phyloP scores from a whole-genome alignment of 1,139 yeast genomes.

The Saccharomyces hybrid region DNA sequence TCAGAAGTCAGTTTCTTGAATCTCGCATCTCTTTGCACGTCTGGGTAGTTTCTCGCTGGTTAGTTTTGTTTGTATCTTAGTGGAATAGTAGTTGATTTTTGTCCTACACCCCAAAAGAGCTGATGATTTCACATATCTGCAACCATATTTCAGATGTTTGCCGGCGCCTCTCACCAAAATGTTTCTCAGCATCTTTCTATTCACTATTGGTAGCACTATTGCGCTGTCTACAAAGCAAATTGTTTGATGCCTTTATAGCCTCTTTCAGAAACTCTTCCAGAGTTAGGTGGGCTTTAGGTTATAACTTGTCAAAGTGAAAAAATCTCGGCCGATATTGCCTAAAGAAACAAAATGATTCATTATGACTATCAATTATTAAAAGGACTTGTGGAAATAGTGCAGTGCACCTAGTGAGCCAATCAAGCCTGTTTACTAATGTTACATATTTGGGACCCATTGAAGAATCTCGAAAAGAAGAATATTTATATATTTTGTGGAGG shows the following conservation, averaged over 20 bases:
- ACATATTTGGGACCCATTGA: neutral
- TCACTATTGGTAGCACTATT: neutral
- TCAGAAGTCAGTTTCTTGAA: slow-evolving; percentile 42
- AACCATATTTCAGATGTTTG: neutral
- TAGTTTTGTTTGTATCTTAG: slow-evolving; percentile 19
- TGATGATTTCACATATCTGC: neutral
- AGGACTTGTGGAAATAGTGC: neutral
- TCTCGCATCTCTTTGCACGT: slow-evolving; percentile 41
- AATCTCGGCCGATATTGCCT: slow-evolving; percentile 1
- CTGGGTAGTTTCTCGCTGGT: slow-evolving; percentile 60
- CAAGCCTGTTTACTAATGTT: neutral
- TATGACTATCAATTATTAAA: neutral
- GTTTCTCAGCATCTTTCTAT: neutral
- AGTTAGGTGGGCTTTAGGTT: neutral
- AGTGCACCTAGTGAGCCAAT: neutral
- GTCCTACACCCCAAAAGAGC: neutral
- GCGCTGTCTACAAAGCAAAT: neutral
- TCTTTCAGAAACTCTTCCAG: neutral
- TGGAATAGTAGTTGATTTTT: slow-evolving; percentile 1
- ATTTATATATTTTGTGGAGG: neutral
- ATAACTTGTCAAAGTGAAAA: neutral
- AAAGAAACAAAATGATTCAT: neutral
- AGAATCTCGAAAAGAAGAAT: neutral
- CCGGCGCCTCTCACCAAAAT: neutral
- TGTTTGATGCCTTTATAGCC: neutral